Evolutionary conservation across 2,329 filamentous ascomycete species (phyloP).

Genomic region (Aureobasidium pullulans): DNA sequence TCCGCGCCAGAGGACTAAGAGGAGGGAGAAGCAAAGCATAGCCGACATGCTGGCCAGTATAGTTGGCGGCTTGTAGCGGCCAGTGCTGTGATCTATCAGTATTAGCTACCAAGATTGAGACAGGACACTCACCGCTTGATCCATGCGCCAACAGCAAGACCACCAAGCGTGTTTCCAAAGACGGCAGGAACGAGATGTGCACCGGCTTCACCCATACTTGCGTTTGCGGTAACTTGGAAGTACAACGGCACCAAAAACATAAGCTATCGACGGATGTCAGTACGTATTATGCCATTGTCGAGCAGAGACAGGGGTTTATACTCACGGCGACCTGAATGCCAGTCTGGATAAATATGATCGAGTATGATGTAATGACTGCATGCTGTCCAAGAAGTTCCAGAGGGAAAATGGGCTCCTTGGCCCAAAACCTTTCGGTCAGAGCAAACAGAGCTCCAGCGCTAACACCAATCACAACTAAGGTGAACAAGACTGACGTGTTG

Average conservation of each 20-base stretch:
- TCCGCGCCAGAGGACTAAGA: conserved; percentile 53
- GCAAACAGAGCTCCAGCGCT: conserved; percentile 25
- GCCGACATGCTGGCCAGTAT: conserved; percentile 45
- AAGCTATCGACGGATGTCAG: conserved; percentile 26
- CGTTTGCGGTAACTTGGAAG: conserved; percentile 56
- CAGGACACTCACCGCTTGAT: conserved; percentile 38
- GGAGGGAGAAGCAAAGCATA: conserved; percentile 44
- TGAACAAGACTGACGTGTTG: conserved; percentile 28
- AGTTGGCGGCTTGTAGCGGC: conserved; percentile 51
- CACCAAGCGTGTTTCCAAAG: conserved; percentile 58
- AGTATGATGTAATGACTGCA: conserved; percentile 47
- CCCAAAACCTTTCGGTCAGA: conserved; percentile 35
- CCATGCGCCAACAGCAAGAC: conserved; percentile 50
- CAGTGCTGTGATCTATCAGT: conserved; percentile 37
- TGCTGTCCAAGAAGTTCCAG: conserved; percentile 45
- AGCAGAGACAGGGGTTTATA: background rate
- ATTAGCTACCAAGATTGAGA: conserved; percentile 17
- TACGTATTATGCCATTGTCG: too few species aligned
- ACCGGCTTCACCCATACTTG: conserved; percentile 51
- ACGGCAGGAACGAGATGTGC: conserved; percentile 61
- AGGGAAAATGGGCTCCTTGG: conserved; percentile 52
- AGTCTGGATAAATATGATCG: conserved; percentile 47
- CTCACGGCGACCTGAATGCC: conserved; percentile 45
- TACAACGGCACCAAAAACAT: conserved; percentile 63
- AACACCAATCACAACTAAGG: conserved; percentile 21